Evolutionary conservation across 164 flowering plant species (phyloP).

Genomic region (Magnolia sinica): DNA sequence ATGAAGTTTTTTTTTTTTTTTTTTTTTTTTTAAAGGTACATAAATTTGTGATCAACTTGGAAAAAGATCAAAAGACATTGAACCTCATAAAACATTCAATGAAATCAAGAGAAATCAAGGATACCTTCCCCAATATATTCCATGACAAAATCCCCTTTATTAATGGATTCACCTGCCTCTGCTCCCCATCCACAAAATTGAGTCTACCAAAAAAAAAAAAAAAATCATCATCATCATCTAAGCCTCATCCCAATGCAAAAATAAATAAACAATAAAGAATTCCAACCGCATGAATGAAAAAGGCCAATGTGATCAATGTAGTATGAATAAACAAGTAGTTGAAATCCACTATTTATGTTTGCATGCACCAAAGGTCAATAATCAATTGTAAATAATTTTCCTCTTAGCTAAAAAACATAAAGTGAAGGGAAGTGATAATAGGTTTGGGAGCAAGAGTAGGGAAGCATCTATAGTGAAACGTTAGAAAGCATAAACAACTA

Average conservation of each 20-base stretch:
- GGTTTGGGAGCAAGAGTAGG: too few species aligned
- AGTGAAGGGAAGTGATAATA: too few species aligned
- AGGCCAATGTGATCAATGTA: neutral
- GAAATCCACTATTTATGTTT: neutral
- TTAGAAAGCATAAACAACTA: too few species aligned
- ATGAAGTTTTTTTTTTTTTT: too few species aligned
- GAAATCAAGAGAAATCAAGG: neutral
- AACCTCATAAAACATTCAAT: neutral
- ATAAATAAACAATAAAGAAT: neutral
- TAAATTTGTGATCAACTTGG: neutral
- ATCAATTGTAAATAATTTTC: neutral
- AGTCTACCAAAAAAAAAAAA: conserved; percentile 49
- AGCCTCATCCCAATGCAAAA: neutral
- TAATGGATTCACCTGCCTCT: conserved; percentile 74
- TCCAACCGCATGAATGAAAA: neutral
- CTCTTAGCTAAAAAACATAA: neutral
- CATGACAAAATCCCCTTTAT: conserved; percentile 70
- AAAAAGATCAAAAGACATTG: neutral
- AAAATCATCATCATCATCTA: too few species aligned
- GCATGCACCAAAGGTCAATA: neutral
- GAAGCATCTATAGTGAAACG: too few species aligned
- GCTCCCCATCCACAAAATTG: conserved; percentile 95
- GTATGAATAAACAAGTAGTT: neutral
- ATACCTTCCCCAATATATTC: conserved; percentile 89
- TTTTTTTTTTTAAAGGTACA: neutral